Percentiles rank a stretch among this genome's conserved stretches.
phyloP scores from a whole-genome alignment of 2,329 filamentous ascomycete species.

The Byssoonygena ceratinophila region DNA sequence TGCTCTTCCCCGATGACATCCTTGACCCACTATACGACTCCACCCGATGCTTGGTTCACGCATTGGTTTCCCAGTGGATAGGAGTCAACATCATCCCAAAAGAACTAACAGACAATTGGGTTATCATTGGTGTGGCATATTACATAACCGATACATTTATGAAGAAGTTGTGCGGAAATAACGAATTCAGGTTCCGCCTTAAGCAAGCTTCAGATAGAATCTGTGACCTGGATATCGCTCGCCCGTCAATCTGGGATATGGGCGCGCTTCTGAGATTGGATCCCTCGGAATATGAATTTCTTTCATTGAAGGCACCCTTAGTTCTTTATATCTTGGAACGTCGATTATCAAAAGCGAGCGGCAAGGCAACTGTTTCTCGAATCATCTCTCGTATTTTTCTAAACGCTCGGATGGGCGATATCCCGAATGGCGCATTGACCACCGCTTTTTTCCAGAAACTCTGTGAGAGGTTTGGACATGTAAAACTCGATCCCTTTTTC shows the following conservation, averaged over 20 bases:
- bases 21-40: slow-evolving; percentile 76
- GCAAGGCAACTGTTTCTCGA: slow-evolving; percentile 69
- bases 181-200: slow-evolving; percentile 83
- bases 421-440: slow-evolving; percentile 59
- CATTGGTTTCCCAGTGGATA: slow-evolving; percentile 84
- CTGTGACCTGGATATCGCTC: slow-evolving; percentile 66
- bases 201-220: slow-evolving; percentile 75
- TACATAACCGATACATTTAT: slow-evolving; percentile 94
- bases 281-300: slow-evolving; percentile 76
- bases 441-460: slow-evolving; percentile 67
- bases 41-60: slow-evolving; percentile 69
- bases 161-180: slow-evolving; percentile 81
- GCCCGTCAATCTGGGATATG: slow-evolving; percentile 72
- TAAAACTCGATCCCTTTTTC: slow-evolving; percentile 82
- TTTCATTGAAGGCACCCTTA: slow-evolving; percentile 78
- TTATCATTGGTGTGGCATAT: slow-evolving; percentile 78
- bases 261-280: slow-evolving; percentile 70
- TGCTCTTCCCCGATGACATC: slow-evolving; percentile 75
- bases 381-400: slow-evolving; percentile 79
- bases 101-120: slow-evolving; percentile 71
- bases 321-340: slow-evolving; percentile 92
- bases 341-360: slow-evolving; percentile 76
- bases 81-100: slow-evolving; percentile 86
- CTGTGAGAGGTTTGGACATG: slow-evolving; percentile 81
- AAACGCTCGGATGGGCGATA: slow-evolving; percentile 71